Evolutionary conservation across 2,329 filamentous ascomycete genomes (phyloP), one percentile per base, ranked within the genome.

Genomic region (Pestalotiopsis sp.): DNA sequence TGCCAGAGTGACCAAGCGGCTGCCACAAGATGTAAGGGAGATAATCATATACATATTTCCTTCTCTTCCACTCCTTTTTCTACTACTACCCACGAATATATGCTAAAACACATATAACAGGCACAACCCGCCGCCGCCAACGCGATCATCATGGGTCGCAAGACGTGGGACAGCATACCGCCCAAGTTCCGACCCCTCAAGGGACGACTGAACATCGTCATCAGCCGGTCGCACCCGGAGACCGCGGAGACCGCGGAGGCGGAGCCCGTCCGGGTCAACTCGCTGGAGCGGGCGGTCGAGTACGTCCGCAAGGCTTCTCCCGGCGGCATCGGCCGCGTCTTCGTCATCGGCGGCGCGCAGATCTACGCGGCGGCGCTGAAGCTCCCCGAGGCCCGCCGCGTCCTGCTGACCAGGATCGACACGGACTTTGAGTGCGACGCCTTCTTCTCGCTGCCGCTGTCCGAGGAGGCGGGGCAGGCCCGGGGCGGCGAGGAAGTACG

Each of bases 121-220:
- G 70, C 75, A 3, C 74, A 80, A 2, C 68, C 80, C 7, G 71
- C 77, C 0, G 73, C 82, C 57, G 68, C 82, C 72, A 95, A 95
- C 79, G 92, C 93, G 20, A 93, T 98, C 65, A 92, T 99, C 74
- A 99, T 99, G 96, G 96, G 96, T 69, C 92, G 96, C 76, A 98
- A 97, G 81, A 99, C 96, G 0, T 99, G 95, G 91, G 94, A 97
- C 65, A 94, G 91, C 72, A 95, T 99, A 69, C 95, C 96, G 2
- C 77, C 84, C 6, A 87, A 85, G 65, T 94, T 96, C 78, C 87
- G 94, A 2, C 96, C 96, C 20, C 85, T 99, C 41, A 91, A 89
- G 70, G 92, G 90, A 71, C 86, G 96, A 11, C 84, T 94, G 64
- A 98, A 97, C 79, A 88, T 98, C 55, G 88, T 98, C 72, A 85